phyloP scores from a whole-genome alignment of 2,329 filamentous ascomycete species.

The Diaporthe eres region DNA sequence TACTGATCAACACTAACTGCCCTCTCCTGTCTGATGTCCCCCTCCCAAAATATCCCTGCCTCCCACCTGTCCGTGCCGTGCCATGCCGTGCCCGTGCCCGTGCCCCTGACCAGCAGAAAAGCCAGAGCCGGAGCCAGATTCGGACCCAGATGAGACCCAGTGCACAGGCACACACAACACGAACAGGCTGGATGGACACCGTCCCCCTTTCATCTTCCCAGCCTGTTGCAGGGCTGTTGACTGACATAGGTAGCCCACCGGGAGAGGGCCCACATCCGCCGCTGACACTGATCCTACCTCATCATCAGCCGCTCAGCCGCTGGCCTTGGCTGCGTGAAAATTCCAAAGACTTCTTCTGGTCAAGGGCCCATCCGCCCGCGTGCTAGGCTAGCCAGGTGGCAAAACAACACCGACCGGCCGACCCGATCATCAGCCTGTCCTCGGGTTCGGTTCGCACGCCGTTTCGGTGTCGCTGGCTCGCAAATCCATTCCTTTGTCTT shows the following conservation, averaged over 20 bases:
- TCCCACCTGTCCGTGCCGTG: neutral
- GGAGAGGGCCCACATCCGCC: neutral
- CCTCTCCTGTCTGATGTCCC: neutral
- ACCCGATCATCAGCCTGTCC: neutral
- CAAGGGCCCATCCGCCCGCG: neutral
- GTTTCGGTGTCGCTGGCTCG: neutral
- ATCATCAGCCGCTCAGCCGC: neutral
- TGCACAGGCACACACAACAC: neutral
- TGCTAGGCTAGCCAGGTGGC: neutral
- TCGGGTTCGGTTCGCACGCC: neutral
- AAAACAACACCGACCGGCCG: neutral
- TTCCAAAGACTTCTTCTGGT: no score
- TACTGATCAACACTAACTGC: neutral
- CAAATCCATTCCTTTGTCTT: neutral
- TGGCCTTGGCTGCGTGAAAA: neutral
- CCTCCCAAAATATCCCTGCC: neutral
- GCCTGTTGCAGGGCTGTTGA: neutral
- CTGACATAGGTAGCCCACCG: neutral
- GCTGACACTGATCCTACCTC: conserved; percentile 11
- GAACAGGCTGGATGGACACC: neutral
- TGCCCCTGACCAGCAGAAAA: conserved; percentile 1
- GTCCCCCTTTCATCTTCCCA: neutral
- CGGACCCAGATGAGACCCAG: conserved; percentile 9
- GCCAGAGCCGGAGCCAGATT: neutral
- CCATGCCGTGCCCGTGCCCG: neutral